Conservation (phyloP, 768 basidiomycete species). For the Leccinum uliginosum region DNA sequence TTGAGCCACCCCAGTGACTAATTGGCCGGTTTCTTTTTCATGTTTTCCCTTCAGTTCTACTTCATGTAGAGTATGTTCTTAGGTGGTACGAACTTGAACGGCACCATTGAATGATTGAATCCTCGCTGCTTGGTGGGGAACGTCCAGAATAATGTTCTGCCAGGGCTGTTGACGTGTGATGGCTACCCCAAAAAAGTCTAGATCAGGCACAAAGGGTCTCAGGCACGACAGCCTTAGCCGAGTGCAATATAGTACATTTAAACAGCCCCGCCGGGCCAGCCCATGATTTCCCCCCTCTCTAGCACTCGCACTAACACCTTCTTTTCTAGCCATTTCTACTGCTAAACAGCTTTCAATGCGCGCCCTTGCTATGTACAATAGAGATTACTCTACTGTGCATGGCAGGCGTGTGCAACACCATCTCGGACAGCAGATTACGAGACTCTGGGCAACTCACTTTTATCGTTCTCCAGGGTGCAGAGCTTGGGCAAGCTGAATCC, state of each 20-base stretch:
- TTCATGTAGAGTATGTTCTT: too few relatives aligned
- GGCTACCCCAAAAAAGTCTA: too few relatives aligned
- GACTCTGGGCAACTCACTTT: neutral
- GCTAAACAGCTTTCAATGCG: constrained; percentile 11
- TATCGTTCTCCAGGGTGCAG: neutral
- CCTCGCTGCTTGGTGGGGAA: too few relatives aligned
- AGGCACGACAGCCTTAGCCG: neutral
- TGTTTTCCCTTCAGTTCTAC: neutral
- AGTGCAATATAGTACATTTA: neutral
- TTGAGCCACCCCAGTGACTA: too few relatives aligned
- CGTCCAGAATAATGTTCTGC: too few relatives aligned
- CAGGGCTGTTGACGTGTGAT: too few relatives aligned
- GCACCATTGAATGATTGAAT: too few relatives aligned
- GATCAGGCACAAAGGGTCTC: neutral
- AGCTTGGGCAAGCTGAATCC: neutral
- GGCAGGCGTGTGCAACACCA: constrained; percentile 23
- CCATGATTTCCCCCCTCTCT: neutral
- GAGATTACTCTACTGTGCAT: constrained; percentile 23
- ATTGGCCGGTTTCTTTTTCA: too few relatives aligned
- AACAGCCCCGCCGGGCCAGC: neutral
- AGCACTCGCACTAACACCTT: neutral
- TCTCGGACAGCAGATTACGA: neutral
- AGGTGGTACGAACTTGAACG: too few relatives aligned
- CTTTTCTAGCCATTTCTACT: constrained; percentile 12
- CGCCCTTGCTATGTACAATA: constrained; percentile 24